Evolutionary conservation across 202 grass and related monocot species (phyloP).

Genomic region (Zizania palustris): DNA sequence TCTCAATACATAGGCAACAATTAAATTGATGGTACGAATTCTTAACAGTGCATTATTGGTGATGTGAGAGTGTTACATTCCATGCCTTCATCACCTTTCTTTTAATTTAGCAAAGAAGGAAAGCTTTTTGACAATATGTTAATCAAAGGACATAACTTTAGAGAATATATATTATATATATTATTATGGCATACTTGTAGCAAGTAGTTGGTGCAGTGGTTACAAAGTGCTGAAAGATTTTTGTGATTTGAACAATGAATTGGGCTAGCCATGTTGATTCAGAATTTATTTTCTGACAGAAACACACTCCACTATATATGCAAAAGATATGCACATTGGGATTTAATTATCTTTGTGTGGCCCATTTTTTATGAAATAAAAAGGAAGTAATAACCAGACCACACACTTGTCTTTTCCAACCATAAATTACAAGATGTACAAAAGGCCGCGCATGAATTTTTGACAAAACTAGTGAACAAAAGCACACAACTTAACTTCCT

Average conservation of each 20-base stretch:
- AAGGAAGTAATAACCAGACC: background rate
- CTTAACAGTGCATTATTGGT: constrained; percentile 44
- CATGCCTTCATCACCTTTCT: constrained; percentile 17
- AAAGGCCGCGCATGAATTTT: too few species aligned
- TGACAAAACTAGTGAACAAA: background rate
- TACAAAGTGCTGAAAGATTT: constrained; percentile 22
- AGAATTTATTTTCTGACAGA: background rate
- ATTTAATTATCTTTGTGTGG: background rate
- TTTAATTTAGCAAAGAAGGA: constrained; percentile 40
- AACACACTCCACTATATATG: background rate
- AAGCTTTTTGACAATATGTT: constrained; percentile 36
- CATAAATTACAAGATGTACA: background rate
- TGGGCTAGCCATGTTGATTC: background rate
- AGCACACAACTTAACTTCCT: background rate
- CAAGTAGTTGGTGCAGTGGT: constrained; percentile 21
- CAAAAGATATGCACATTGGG: background rate
- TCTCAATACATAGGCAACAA: background rate
- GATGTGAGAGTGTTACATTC: constrained; percentile 38
- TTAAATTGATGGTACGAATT: constrained; percentile 14
- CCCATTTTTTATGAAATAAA: background rate
- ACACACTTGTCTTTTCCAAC: background rate
- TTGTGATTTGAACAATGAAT: background rate
- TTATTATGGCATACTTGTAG: background rate
- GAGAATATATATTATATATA: background rate
- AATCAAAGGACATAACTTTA: constrained; percentile 29